These are phyloP conservation scores for Lasiosphaeris hirsuta DNA, from an alignment of 495 filamentous ascomycete species.

Conservation along the genomic window DNA sequence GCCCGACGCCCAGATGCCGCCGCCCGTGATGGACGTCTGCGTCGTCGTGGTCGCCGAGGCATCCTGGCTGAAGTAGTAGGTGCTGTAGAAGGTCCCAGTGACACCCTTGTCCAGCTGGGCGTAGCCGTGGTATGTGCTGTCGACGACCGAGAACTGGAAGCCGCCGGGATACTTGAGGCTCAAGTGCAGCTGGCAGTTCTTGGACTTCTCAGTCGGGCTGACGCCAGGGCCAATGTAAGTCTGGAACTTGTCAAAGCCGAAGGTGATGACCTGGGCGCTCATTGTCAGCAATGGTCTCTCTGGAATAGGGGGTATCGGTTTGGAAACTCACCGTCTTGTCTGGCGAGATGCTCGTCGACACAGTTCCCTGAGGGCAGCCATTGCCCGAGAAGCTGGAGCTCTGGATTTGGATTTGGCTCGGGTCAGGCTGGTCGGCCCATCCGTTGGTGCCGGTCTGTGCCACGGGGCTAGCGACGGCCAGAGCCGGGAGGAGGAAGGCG, in stretches of 20 bases:
- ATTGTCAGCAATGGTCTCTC: not conserved
- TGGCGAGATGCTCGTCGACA: constrained; percentile 47
- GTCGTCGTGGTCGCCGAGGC: constrained; percentile 48
- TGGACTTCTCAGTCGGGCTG: constrained; percentile 38
- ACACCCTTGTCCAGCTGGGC: constrained; percentile 51
- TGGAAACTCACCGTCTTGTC: constrained; percentile 45
- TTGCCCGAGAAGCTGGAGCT: constrained; percentile 59
- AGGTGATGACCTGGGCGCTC: constrained; percentile 48
- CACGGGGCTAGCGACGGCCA: constrained; percentile 45
- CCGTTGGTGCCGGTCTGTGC: constrained; percentile 27
- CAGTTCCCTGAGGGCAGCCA: constrained; percentile 52
- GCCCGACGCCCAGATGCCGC: constrained; percentile 42
- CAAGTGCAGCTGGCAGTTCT: constrained; percentile 61
- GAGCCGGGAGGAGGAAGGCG: constrained; percentile 44
- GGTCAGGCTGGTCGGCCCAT: constrained; percentile 36
- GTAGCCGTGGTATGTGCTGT: constrained; percentile 56
- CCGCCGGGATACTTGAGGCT: constrained; percentile 52
- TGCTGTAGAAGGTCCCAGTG: constrained; percentile 53
- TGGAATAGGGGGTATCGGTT: not conserved
- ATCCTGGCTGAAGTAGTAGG: constrained; percentile 57
- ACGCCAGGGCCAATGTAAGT: constrained; percentile 53
- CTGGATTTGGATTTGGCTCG: constrained; percentile 45
- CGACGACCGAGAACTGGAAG: constrained; percentile 56
- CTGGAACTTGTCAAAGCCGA: constrained; percentile 56
- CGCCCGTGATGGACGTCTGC: constrained; percentile 46